Conservation (phyloP, 2,329 filamentous ascomycete species). For the Hypoxylon sp. region DNA sequence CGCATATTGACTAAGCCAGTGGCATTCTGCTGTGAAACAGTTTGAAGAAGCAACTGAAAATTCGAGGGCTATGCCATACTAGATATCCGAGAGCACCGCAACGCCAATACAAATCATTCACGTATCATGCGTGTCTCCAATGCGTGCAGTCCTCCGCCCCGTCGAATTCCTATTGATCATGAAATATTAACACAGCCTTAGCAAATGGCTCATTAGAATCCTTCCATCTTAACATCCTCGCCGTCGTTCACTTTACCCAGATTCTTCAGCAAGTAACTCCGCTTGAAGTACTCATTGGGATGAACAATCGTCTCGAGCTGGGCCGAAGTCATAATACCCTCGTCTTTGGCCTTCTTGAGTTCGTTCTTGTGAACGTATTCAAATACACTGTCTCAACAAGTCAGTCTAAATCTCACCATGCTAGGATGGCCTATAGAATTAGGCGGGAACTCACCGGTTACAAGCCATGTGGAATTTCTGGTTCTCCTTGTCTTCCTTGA, state of each 20-base stretch:
- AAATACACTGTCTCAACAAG: slow-evolving; percentile 75
- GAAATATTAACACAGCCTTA: slow-evolving; percentile 10
- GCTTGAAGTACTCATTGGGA: slow-evolving; percentile 98
- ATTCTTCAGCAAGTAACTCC: slow-evolving; percentile 90
- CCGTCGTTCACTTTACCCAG: slow-evolving; percentile 68
- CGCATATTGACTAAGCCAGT: slow-evolving; percentile 11
- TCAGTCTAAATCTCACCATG: slow-evolving; percentile 34
- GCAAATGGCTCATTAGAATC: slow-evolving; percentile 50
- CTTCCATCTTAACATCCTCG: slow-evolving; percentile 71
- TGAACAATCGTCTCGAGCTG: slow-evolving; percentile 96
- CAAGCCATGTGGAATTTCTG: slow-evolving; percentile 95
- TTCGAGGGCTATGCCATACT: slow-evolving; percentile 12
- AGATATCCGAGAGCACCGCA: slow-evolving; percentile 30
- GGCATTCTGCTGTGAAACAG: slow-evolving; percentile 19
- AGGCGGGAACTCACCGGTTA: slow-evolving; percentile 74
- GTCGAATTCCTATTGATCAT: slow-evolving; percentile 15
- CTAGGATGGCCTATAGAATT: slow-evolving; percentile 6
- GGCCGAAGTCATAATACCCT: slow-evolving; percentile 77
- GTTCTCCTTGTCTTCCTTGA: slow-evolving; percentile 90
- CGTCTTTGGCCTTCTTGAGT: slow-evolving; percentile 82
- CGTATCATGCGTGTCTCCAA: slow-evolving; percentile 19
- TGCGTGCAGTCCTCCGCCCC: slow-evolving; percentile 10
- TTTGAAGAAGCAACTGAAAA: slow-evolving; percentile 11
- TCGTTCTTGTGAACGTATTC: slow-evolving; percentile 86
- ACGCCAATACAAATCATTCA: slow-evolving; percentile 29